These are phyloP conservation scores for Trichoderma citrinoviride DNA, from an alignment of 2,329 filamentous ascomycete genomes.

Conservation along the genomic window DNA sequence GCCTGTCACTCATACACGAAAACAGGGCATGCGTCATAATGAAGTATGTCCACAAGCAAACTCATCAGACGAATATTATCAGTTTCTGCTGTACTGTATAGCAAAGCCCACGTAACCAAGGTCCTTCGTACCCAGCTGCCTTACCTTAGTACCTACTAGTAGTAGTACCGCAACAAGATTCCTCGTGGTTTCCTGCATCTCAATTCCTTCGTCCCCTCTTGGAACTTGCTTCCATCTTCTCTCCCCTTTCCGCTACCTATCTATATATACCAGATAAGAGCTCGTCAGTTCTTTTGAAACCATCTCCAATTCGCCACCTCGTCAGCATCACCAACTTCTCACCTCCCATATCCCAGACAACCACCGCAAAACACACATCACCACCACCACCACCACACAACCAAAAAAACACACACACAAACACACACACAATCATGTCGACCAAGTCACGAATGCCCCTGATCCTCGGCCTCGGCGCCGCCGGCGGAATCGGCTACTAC, in stretches of 20 bases:
- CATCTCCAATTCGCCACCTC: neutral
- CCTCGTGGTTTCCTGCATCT: no score
- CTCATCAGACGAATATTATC: neutral
- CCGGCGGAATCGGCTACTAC: conserved; percentile 78
- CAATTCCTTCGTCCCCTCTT: no score
- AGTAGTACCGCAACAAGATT: no score
- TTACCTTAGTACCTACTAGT: no score
- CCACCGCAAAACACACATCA: neutral
- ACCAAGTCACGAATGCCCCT: conserved; percentile 45
- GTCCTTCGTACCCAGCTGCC: no score
- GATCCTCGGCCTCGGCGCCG: conserved; percentile 60
- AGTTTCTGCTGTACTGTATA: no score
- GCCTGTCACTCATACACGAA: neutral
- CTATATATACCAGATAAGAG: no score
- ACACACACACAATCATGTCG: conserved; percentile 39
- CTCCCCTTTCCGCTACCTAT: no score
- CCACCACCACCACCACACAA: neutral
- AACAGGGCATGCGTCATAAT: conserved; percentile 8
- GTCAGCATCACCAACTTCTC: neutral
- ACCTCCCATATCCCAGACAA: neutral
- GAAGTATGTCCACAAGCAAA: neutral
- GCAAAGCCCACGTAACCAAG: no score
- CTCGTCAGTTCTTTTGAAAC: no score
- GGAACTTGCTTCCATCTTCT: no score
- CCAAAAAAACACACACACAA: neutral